Percentiles rank a stretch among this genome's conserved stretches.
Evolutionary conservation across 2,329 filamentous ascomycete species (phyloP).

Genomic region (Cryphonectria carpinicola): DNA sequence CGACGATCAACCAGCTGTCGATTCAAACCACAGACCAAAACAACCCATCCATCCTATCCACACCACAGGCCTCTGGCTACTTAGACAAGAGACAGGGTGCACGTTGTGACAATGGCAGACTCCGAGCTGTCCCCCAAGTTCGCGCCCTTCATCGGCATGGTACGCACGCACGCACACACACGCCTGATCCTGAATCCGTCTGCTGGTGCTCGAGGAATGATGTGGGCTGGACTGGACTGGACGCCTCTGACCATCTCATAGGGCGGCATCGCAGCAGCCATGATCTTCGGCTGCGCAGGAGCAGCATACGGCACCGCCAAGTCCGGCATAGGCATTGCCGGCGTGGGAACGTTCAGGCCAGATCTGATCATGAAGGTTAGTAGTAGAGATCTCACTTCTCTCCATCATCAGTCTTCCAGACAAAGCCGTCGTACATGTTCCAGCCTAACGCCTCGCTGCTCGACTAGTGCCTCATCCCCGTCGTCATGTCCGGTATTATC

Average conservation of each 20-base stretch:
- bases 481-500: conserved; percentile 99
- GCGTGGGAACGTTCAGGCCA: conserved; percentile 81
- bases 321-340: conserved; percentile 84
- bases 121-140: conserved; percentile 75
- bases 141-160: conserved; percentile 88
- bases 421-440: too few species aligned
- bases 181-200: conserved; percentile 7
- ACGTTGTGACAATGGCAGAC: conserved; percentile 49
- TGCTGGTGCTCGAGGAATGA: neutral
- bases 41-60: neutral
- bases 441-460: conserved; percentile 12
- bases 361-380: conserved; percentile 89
- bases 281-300: conserved; percentile 81
- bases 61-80: neutral
- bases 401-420: neutral
- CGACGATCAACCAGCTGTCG: neutral
- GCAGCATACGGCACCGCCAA: conserved; percentile 88
- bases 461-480: conserved; percentile 75
- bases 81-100: neutral
- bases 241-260: conserved; percentile 41
- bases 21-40: neutral
- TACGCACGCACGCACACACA: conserved; percentile 48
- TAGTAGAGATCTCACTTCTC: conserved; percentile 24
- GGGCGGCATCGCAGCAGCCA: conserved; percentile 79
- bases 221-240: neutral